phyloP scores from a whole-genome alignment of 306 rosid species.

The Quercus berberidifolia region DNA sequence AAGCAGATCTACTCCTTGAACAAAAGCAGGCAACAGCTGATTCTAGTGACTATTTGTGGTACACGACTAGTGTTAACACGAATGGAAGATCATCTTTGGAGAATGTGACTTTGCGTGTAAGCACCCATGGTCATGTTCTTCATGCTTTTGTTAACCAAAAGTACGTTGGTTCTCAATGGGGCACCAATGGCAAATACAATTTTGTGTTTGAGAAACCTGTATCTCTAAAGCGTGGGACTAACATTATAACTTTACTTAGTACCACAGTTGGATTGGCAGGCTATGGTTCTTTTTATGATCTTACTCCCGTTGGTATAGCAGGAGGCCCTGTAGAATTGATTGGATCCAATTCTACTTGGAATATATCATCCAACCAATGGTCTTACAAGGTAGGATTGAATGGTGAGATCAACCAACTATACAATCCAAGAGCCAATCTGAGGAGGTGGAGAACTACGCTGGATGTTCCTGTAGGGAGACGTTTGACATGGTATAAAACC shows the following conservation, averaged over 20 bases:
- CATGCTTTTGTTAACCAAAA: constrained; percentile 45
- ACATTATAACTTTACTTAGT: constrained; percentile 43
- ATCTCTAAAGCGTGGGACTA: constrained; percentile 36
- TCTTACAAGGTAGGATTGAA: constrained; percentile 25
- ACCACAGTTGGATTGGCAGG: constrained; percentile 46
- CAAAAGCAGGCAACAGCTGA: constrained; percentile 40
- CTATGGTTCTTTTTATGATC: constrained; percentile 38
- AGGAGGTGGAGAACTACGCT: no score
- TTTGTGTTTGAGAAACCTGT: constrained; percentile 32
- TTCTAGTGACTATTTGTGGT: constrained; percentile 56
- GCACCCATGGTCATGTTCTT: constrained; percentile 25
- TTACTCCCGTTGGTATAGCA: constrained; percentile 29
- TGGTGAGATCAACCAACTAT: background rate
- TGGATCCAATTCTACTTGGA: constrained; percentile 42
- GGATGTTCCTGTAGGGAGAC: no score
- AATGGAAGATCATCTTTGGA: no score
- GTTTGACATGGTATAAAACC: no score
- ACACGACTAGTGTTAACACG: constrained; percentile 36
- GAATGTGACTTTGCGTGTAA: background rate
- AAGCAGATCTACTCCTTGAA: constrained; percentile 22
- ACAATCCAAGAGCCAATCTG: background rate
- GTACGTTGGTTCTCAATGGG: constrained; percentile 49
- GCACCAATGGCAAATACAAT: constrained; percentile 18
- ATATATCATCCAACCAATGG: constrained; percentile 46
- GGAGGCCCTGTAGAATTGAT: constrained; percentile 34